Evolutionary conservation across 2,329 filamentous ascomycete genomes (phyloP).

Genomic region (Botrytis squamosa): DNA sequence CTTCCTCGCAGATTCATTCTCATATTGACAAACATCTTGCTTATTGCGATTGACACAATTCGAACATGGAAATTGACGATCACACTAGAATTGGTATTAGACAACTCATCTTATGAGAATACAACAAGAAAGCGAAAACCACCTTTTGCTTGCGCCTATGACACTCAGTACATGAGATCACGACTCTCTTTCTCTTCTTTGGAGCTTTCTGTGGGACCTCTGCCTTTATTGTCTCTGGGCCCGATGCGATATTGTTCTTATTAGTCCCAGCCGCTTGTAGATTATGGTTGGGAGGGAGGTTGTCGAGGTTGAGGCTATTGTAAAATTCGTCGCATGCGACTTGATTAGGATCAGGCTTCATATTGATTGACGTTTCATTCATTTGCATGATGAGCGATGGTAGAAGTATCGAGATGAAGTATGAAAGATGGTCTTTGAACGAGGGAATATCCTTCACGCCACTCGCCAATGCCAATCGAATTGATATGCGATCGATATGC

Average conservation of each 20-base stretch:
- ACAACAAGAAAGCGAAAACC: background rate
- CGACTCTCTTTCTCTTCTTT: conserved; percentile 57
- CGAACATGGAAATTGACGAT: conserved; percentile 57
- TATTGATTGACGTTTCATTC: conserved; percentile 41
- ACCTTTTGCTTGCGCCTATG: conserved; percentile 55
- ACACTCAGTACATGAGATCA: conserved; percentile 64
- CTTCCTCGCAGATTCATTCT: conserved; percentile 42
- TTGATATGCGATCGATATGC: background rate
- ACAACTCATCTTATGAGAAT: conserved; percentile 10
- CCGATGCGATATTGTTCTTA: background rate
- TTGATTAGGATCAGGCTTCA: conserved; percentile 9
- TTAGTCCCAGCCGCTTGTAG: conserved; percentile 12
- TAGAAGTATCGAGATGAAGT: background rate
- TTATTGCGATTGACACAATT: conserved; percentile 60
- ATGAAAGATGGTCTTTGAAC: conserved; percentile 55
- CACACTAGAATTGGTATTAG: conserved; percentile 47
- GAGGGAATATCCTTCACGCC: conserved; percentile 64
- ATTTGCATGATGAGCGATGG: conserved; percentile 59
- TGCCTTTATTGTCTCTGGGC: background rate
- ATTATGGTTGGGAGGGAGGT: conserved; percentile 18
- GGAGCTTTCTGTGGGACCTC: conserved; percentile 30
- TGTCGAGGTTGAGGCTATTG: conserved; percentile 13
- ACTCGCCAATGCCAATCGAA: background rate
- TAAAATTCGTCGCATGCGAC: conserved; percentile 12
- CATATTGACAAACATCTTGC: conserved; percentile 55